Conservation (phyloP, 257 asterid genomes). For the Nicotiana tabacum region DNA sequence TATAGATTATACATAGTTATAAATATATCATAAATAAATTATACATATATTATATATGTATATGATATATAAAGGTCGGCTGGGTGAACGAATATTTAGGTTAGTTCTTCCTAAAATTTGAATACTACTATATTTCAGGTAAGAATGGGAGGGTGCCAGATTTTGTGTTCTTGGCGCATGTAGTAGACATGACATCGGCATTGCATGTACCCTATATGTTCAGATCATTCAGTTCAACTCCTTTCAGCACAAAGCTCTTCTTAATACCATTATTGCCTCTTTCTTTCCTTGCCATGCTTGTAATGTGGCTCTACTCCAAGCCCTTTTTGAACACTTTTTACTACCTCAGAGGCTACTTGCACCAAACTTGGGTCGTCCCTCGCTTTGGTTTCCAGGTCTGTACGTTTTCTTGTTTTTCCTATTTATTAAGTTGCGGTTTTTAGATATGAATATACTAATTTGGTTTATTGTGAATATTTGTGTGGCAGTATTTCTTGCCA, state of each 20-base stretch:
- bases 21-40: too few species aligned
- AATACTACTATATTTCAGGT: constrained; percentile 31
- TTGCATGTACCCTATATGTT: constrained; percentile 60
- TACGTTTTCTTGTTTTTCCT: neutral
- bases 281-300: constrained; percentile 47
- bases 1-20: too few species aligned
- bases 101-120: too few species aligned
- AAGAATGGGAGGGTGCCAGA: constrained; percentile 33
- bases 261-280: constrained; percentile 44
- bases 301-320: constrained; percentile 88
- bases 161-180: constrained; percentile 69
- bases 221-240: constrained; percentile 51
- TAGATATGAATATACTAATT: too few species aligned
- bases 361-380: constrained; percentile 91
- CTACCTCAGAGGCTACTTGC: constrained; percentile 54
- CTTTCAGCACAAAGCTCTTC: constrained; percentile 43
- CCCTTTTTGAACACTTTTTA: constrained; percentile 64
- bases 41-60: too few species aligned
- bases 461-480: too few species aligned
- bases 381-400: constrained; percentile 88
- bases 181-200: constrained; percentile 74
- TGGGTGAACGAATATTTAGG: too few species aligned
- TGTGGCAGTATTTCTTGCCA: too few species aligned
- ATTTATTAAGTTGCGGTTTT: too few species aligned
- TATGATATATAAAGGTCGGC: too few species aligned